These are phyloP conservation scores for Parmelia sp. DNA, from an alignment of 495 filamentous ascomycete species.

Conservation along the genomic window DNA sequence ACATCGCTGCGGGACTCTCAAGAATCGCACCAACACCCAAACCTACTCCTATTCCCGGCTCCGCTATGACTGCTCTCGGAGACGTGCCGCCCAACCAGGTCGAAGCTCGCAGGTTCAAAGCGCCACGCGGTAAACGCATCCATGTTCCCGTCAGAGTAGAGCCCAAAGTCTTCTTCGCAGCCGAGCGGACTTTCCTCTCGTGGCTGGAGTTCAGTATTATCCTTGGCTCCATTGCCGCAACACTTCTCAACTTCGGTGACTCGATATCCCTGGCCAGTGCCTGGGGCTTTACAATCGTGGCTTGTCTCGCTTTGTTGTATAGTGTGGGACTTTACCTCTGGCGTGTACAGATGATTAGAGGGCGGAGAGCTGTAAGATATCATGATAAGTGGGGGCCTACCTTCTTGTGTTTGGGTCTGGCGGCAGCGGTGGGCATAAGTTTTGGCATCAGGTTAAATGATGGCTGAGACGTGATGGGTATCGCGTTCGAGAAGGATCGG, in stretches of 20 bases:
- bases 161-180: slow-evolving; percentile 95
- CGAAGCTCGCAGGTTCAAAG: slow-evolving; percentile 65
- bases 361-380: slow-evolving; percentile 74
- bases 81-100: slow-evolving; percentile 34
- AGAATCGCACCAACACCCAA: slow-evolving; percentile 53
- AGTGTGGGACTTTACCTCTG: slow-evolving; percentile 77
- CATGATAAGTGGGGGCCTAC: slow-evolving; percentile 86
- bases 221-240: slow-evolving; percentile 83
- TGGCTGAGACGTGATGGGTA: not conserved
- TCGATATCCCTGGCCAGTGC: slow-evolving; percentile 56
- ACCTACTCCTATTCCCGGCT: slow-evolving; percentile 54
- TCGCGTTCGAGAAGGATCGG: not conserved
- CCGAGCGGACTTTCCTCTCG: slow-evolving; percentile 89
- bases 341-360: slow-evolving; percentile 75
- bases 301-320: slow-evolving; percentile 68
- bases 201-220: slow-evolving; percentile 98
- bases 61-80: slow-evolving; percentile 30
- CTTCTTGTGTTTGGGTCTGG: slow-evolving; percentile 64
- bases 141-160: slow-evolving; percentile 94
- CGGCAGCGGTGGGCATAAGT: slow-evolving; percentile 67
- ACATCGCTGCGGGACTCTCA: slow-evolving; percentile 41
- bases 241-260: slow-evolving; percentile 82
- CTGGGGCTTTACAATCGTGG: slow-evolving; percentile 74
- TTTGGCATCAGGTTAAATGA: slow-evolving; percentile 43
- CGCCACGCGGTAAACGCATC: slow-evolving; percentile 69